These are phyloP conservation scores for Trichoderma atroviride DNA, from an alignment of 2,329 filamentous ascomycete species.

Conservation along the genomic window DNA sequence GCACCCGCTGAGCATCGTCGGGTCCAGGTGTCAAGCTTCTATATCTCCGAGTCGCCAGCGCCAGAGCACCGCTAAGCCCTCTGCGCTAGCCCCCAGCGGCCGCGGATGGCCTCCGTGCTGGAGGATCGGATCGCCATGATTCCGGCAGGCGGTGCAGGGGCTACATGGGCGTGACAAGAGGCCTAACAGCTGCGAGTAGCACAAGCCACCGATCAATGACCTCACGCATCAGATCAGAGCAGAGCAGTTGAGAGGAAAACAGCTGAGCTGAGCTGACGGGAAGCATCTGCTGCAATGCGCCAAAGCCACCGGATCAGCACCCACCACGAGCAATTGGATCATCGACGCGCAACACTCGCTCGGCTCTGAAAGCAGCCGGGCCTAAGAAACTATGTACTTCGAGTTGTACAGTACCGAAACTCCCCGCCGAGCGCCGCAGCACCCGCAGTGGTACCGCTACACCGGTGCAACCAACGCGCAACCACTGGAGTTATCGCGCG, in stretches of 20 bases:
- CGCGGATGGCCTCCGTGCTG: not conserved
- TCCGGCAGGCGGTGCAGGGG: slow-evolving; percentile 10
- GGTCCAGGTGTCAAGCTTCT: not conserved
- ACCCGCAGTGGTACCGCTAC: not conserved
- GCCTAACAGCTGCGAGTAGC: slow-evolving; percentile 15
- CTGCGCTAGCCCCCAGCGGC: not conserved
- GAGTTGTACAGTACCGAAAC: not conserved
- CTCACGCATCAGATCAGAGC: not conserved
- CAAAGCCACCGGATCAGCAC: slow-evolving; percentile 18
- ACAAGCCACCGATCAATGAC: slow-evolving; percentile 8
- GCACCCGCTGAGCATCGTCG: slow-evolving; percentile 12
- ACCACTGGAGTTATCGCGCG: too few relatives aligned
- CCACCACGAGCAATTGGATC: not conserved
- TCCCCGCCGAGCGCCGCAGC: not conserved
- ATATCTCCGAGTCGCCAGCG: not conserved
- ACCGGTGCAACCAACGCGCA: not conserved
- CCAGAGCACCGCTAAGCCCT: not conserved
- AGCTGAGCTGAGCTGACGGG: not conserved
- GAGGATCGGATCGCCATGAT: not conserved
- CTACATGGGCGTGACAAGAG: slow-evolving; percentile 12
- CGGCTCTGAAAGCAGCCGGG: not conserved
- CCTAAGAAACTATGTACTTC: not conserved
- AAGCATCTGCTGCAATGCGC: slow-evolving; percentile 2
- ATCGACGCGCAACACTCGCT: not conserved
- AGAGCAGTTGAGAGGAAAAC: not conserved